Evolutionary conservation across 306 rosid species (phyloP), one percentile per base, ranked within the genome.

Genomic region (Pyrus communis): DNA sequence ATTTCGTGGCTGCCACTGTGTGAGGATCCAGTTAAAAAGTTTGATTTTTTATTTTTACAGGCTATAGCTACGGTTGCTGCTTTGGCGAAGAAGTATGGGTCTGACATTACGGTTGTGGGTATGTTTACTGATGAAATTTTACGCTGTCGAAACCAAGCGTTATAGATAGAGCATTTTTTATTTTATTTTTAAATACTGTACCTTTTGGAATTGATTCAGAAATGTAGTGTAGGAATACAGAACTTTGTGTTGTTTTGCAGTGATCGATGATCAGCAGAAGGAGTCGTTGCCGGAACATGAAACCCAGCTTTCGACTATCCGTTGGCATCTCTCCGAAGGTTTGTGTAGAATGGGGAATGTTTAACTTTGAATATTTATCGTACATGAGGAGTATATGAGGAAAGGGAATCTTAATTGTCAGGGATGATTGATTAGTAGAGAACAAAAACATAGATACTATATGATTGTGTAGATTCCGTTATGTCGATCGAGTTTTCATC

Each of bases 271-370:
- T 78, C 85, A 87, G 85, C 85, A 80, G 86, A 91, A 91, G 77
- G 98, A 93, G 57, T 85, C 93, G 0, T 78, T 91, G 81, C 97
- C 97, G 4, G 92, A 88, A 88, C 97, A 93, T 59, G 97, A 93
- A 76, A 79, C 89, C 38, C 97, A 93, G 51, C 89, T 93, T 76
- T 88, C 98, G 14, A 91, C 92, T 78, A 82, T 93, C 80, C 92
- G 97, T 52, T 87, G 97, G 98, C 97, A 91, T 87, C 86, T 91
- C 60, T 87, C 97, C 59, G 92, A 93, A 89, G 98, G 98, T 93
- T 72, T 67, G 89, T 71, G 13, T 45, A 69, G n/a, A 40, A 11
- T 68, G 4, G 21, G 67, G n/a, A 76, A 0, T 7, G 57, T 22
- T 77, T 45, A 27, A 3, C 28, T 59, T 76, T 15, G 38, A 28